Percentiles rank a stretch among this genome's conserved stretches.
Conservation (phyloP, 257 asterid species). For the Solanum arcanum region DNA sequence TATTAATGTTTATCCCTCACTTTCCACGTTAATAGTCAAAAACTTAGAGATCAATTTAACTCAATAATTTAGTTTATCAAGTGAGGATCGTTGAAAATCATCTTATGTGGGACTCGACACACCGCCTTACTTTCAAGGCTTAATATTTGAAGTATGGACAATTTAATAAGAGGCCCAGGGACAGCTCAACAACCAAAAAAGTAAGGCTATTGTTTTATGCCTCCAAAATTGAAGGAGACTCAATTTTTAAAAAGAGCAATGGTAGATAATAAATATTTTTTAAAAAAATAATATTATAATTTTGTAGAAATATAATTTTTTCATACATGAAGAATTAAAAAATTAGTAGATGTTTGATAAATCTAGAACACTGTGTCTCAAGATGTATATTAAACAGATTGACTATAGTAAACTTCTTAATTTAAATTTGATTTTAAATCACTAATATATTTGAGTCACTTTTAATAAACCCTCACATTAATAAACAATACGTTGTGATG, state of each 20-base stretch:
- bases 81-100: neutral
- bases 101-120: neutral
- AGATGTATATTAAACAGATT: neutral
- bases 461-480: no score
- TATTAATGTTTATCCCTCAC: neutral
- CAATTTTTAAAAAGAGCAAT: no score
- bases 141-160: neutral
- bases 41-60: no score
- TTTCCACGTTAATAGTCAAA: no score
- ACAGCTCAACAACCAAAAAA: neutral
- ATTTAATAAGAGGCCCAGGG: neutral
- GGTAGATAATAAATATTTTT: neutral
- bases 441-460: no score
- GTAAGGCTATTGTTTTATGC: neutral
- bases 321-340: neutral
- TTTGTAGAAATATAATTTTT: neutral
- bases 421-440: no score
- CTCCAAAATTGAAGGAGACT: neutral
- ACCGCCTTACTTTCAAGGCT: no score
- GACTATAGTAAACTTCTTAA: no score
- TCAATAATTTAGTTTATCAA: no score
- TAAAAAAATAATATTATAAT: no score
- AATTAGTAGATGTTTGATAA: neutral
- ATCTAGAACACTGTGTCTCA: neutral
- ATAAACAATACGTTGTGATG: no score